A percentile compares a stretch with the other conserved stretches of the same genome.
Evolutionary conservation across 768 basidiomycete species (phyloP).

Genomic region (Macrolepiota dolichaula): DNA sequence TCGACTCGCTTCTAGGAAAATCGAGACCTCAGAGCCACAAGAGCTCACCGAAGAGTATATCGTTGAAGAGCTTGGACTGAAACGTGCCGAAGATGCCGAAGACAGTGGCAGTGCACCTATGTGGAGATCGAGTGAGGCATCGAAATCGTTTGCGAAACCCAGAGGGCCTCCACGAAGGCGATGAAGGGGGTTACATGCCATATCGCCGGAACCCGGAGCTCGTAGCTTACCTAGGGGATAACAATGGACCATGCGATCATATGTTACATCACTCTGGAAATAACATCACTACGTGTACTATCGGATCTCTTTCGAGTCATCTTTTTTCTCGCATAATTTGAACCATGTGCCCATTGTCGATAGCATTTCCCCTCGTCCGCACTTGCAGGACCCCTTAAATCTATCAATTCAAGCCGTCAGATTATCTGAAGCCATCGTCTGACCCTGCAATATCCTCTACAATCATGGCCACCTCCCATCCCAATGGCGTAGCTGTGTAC

Average conservation of each 20-base stretch:
- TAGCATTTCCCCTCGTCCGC: not conserved
- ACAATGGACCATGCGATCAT: too few species aligned
- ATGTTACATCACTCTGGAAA: not conserved
- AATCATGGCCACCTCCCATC: not conserved
- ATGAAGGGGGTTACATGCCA: not conserved
- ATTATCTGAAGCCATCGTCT: not conserved
- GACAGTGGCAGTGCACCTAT: conserved; percentile 6
- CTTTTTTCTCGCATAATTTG: not conserved
- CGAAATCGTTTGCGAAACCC: conserved; percentile 63
- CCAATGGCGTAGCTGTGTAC: conserved; percentile 66
- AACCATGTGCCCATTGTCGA: not conserved
- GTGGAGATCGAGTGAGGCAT: conserved; percentile 22
- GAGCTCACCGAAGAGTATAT: conserved; percentile 70
- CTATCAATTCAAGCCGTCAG: not conserved
- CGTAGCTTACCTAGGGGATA: too few species aligned
- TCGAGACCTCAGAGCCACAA: conserved; percentile 79
- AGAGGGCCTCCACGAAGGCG: conserved; percentile 61
- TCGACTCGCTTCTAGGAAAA: conserved; percentile 50
- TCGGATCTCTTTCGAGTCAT: not conserved
- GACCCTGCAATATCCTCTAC: not conserved
- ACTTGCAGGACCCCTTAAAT: not conserved
- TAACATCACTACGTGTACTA: not conserved
- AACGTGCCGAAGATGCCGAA: not conserved
- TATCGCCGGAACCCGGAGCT: not conserved
- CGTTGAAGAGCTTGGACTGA: conserved; percentile 49